Evolutionary conservation across 352 stramenopile genomes (phyloP), one percentile per base, ranked within the genome.

Genomic region (Phytophthora multivora): DNA sequence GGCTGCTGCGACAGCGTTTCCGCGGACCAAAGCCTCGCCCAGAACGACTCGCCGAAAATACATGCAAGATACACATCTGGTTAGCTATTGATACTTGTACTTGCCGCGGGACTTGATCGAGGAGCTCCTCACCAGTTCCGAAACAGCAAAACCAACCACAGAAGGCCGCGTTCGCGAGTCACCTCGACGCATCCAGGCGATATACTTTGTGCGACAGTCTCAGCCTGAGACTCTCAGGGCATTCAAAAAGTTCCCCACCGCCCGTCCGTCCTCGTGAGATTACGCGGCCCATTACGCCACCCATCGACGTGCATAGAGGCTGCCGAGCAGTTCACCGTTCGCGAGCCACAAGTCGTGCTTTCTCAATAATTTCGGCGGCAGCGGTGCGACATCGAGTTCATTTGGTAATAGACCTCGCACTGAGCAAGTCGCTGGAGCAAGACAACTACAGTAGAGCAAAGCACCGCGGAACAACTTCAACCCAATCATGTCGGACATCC

Each of bases 401-500:
- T 66, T 74, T 51, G 30, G 28, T 54, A 71, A 74, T 62, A 58
- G 21, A 45, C 40, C 35, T 23, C 33, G 21, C 8, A 16, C 41
- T 49, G 40, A 53, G 13, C 46, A 68, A 67, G 28, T 33, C 28
- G 28, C 1, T 33, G 8, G 28, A 33, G 25, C 30, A 18, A 52
- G 15, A 23, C 12, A 12, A 53, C 26, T 28, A n/a, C n/a, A n/a
- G n/a, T n/a, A 45, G 28, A 46, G 35, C 38, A 42, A 36, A 43
- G 28, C 36, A 55, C 35, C 21, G 23, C 6, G 23, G 28, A 33
- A 12, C 16, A 49, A 63, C 33, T 51, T 63, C 43, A 57, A 60
- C 23, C 18, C 15, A 16, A 63, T 40, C 57, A 90, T 90, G 77
- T 73, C 79, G 39, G 78, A 86, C n/a, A 69, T 85, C 42, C 70